Base-by-base conservation (phyloP, 495 filamentous ascomycete species). In the Lichina pygmaea region DNA sequence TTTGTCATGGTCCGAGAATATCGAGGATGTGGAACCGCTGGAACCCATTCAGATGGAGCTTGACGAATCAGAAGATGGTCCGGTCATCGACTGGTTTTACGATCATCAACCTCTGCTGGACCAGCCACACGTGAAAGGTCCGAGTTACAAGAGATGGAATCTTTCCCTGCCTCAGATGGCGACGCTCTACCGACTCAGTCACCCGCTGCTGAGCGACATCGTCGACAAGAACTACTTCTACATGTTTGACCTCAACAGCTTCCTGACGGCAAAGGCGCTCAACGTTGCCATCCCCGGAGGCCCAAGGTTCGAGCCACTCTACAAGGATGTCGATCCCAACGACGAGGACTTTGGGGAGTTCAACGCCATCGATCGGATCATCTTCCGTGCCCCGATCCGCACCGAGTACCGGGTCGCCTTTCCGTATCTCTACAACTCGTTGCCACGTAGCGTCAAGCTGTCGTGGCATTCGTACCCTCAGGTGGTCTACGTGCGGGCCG, bases 321-420 rank as follows among this genome's bases (percentile, higher is more conserved):
- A 95, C 66, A 99, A 99, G 61, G 91, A 99, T 51, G 83, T 99
- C 43, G 86, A 99, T 56, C 91, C 91, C 33, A 95, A 99, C 54
- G 86, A 95, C 54, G 91, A 99, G 59, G 91, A 99, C 56, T 99
- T 99, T 60, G 89, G 91, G 56, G 91, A 99, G 60, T 99, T 99
- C 71, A 99, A 99, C 54, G 91, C 86, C 41, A 99, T 99, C 55
- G 86, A 95, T 57, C 82, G 91, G 49, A 99, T 99, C 60, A 99
- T 99, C 53, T 99, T 99, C 68, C 78, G 91, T 43, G 73, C 79
- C 36, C 91, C 91, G 4, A 92, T 95, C 52, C 74, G 86, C 44
- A 99, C 86, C 16, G 91, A 99, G 62, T 93, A 91, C 59, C 75
- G 86, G 11, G 91, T 99, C 42, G 81, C 81, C 8, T 94, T 81